phyloP scores from a whole-genome alignment of 2,329 filamentous ascomycete species.

The Fusarium sp. region DNA sequence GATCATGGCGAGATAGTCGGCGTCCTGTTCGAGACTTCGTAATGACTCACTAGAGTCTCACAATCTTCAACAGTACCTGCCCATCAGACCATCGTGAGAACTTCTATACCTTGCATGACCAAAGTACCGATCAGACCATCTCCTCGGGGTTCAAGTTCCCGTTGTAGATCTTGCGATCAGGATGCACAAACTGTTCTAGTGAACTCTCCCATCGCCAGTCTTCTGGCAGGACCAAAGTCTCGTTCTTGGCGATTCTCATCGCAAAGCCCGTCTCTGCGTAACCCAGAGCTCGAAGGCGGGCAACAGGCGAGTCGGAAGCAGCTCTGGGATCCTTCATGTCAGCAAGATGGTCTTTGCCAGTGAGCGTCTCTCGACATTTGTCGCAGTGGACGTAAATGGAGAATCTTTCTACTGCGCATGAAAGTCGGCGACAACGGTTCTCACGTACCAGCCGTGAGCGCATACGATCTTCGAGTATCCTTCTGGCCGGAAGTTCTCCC shows the following conservation, averaged over 20 bases:
- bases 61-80: no score
- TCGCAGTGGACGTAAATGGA: conserved; percentile 16
- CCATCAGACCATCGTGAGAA: background rate
- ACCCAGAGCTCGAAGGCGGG: background rate
- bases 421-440: conserved; percentile 15
- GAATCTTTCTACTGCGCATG: background rate
- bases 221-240: background rate
- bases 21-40: background rate
- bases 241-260: background rate
- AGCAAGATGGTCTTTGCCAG: background rate
- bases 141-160: conserved; percentile 11
- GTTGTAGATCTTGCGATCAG: conserved; percentile 4
- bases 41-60: conserved; percentile 2
- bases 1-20: background rate
- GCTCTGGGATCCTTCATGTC: background rate
- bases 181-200: conserved; percentile 9
- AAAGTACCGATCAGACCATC: conserved; percentile 13
- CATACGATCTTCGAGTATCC: conserved; percentile 8
- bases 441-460: conserved; percentile 14
- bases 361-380: conserved; percentile 12
- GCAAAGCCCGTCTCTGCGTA: background rate
- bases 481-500: conserved; percentile 5
- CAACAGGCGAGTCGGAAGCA: background rate
- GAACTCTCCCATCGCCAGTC: conserved; percentile 19
- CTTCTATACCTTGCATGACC: background rate